Base-by-base conservation (phyloP, 257 asterid genomes). In the Lantana camara region DNA sequence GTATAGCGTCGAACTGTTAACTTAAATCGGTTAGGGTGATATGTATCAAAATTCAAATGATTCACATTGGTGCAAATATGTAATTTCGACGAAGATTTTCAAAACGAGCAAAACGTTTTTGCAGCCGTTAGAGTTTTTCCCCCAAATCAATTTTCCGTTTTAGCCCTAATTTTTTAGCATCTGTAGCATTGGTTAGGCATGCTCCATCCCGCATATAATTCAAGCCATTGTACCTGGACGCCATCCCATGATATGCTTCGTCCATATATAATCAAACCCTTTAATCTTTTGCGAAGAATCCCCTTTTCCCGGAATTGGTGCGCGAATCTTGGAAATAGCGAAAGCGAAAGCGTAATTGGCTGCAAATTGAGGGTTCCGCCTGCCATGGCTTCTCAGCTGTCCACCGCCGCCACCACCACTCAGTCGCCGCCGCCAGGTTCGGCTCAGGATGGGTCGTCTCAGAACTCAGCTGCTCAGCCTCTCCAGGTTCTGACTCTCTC, bases 301-400 rank as follows among this genome's bases (percentile, higher is more conserved):
- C 16, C 32, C 32, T 27, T 27, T 70, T 42, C 11, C 76, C 56
- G 37, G 3, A 35, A 64, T 23, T 20, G 13, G n/a, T 0, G 66
- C 35, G 24, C 14, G 11, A 59, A 27, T 9, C 38, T 47, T 9
- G 55, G 48, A 4, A 42, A 16, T 63, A 47, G 63, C 15, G 56
- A 15, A 24, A 65, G 17, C 9, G n/a, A 22, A 11, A 71, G 63
- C 58, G 40, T 29, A 54, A 46, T 29, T 14, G 13, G 64, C 35
- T 15, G 78, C 67, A 40, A 38, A 27, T 42, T 48, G 0, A 57
- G 72, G 54, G 23, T 29, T 69, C 67, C 81, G 11, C 64, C 70
- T 19, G 60, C 54, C 67, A 86, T 86, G 96, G 88, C 87, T 61
- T 70, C 95, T 29, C 46, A 76, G 8, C n/a, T 69, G 38, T 73